Percentiles rank a stretch among this genome's conserved stretches.
Conservation (phyloP, 192 early-diverging fungal species). For the Fimicolochytrium jonesii region DNA sequence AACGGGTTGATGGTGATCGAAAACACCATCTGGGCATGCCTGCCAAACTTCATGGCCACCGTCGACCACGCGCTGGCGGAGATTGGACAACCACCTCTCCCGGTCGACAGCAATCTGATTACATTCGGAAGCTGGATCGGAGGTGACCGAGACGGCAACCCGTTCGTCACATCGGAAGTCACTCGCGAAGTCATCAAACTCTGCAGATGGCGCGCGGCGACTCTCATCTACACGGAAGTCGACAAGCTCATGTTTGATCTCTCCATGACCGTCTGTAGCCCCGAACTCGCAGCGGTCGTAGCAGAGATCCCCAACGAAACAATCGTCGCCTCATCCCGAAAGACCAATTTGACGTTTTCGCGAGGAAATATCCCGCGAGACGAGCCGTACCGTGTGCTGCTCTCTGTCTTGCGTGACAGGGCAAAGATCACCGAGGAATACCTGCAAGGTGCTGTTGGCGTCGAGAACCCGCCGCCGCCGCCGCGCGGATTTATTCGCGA, state of each 20-base stretch:
- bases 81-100: slow-evolving; percentile 20
- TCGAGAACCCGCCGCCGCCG: slow-evolving; percentile 22
- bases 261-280: slow-evolving; percentile 16
- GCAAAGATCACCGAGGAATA: slow-evolving; percentile 31
- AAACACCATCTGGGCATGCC: slow-evolving; percentile 21
- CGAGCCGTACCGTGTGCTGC: slow-evolving; percentile 29
- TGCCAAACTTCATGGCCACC: slow-evolving; percentile 26
- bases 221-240: slow-evolving; percentile 28
- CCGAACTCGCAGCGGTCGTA: slow-evolving; percentile 3
- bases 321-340: slow-evolving; percentile 16
- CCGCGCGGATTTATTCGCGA: slow-evolving; percentile 22
- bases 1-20: slow-evolving; percentile 31
- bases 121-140: slow-evolving; percentile 34
- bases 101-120: slow-evolving; percentile 15
- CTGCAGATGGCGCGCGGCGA: slow-evolving; percentile 32
- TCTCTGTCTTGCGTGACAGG: slow-evolving; percentile 24
- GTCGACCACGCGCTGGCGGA: slow-evolving; percentile 27
- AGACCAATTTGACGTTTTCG: slow-evolving; percentile 24
- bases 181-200: slow-evolving; percentile 34
- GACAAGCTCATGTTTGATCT: slow-evolving; percentile 33
- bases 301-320: slow-evolving; percentile 9
- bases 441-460: slow-evolving; percentile 18
- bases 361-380: slow-evolving; percentile 29
- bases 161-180: slow-evolving; percentile 28
- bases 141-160: slow-evolving; percentile 39